Base-by-base conservation (phyloP, 2,329 filamentous ascomycete genomes). In the Herpotrichia juniperi region DNA sequence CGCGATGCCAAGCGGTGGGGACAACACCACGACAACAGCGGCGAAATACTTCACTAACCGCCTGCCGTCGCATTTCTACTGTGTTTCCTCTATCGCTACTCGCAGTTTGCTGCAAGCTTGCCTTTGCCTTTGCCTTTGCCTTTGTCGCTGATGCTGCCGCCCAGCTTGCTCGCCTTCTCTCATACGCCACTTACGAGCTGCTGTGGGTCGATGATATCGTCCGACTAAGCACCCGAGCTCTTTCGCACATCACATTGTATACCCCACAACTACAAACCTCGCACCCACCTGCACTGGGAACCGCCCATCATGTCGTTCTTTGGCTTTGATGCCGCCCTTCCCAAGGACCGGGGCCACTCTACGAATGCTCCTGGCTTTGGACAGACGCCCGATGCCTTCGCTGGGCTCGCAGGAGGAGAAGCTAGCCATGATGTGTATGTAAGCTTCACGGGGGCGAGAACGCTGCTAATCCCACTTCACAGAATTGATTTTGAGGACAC, bases 401-500 rank as follows among this genome's bases (percentile, higher is more conserved):
- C 90, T 59, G 87, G 89, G 52, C 84, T 97, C 51, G 24, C 40
- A n/a, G 74, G 77, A 59, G 74, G 75, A 61, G 76, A 67, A 42
- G 74, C 80, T 45, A 81, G 83, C 53, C 83, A 88, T 53, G 85
- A 87, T 69, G 81, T 77, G 80, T 85, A 78, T 72, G 81, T 72
- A 43, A 35, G 40, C 42, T 48, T 25, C 9, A 19, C 24, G 45
- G 30, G 24, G 28, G 24, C 19, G 19, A 45, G 45, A 42, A 35
- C 16, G 14, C 75, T 80, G 81, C 61, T 84, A 59, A 68, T 53
- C 46, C 78, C 21, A 71, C 82, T n/a, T 6, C 48, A 4, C 63
- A 89, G 86, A 49, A 83, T 90, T 66, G 90, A 97, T 66, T 99
- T 97, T 64, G 94, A 99, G 66, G 92, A 99, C 71, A 97, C 93